Evolutionary conservation across 1,284 basidiomycete species (phyloP).

Genomic region (Albatrellus sp.): DNA sequence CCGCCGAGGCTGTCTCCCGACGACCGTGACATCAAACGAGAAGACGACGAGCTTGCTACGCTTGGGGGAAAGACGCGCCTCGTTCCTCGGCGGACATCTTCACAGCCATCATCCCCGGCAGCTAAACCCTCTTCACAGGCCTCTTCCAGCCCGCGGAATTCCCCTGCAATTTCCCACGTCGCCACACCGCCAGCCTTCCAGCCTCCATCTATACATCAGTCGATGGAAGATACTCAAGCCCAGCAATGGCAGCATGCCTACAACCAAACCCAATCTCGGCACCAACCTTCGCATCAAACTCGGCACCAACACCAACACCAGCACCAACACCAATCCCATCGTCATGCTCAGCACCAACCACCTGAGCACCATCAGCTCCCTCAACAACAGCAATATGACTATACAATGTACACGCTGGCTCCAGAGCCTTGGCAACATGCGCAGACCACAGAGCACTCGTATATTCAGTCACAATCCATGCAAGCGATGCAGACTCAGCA

Average conservation of each 20-base stretch:
- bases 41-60: slow-evolving; percentile 44
- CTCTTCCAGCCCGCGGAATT: slow-evolving; percentile 10
- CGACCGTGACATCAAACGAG: slow-evolving; percentile 30
- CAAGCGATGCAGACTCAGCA: background rate
- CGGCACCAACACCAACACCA: background rate
- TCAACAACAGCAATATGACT: slow-evolving; percentile 1
- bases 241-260: background rate
- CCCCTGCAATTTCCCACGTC: slow-evolving; percentile 6
- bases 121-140: slow-evolving; percentile 3
- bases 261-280: background rate
- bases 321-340: background rate
- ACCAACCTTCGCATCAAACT: background rate
- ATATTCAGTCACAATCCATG: slow-evolving; percentile 7
- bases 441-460: slow-evolving; percentile 2
- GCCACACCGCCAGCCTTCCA: slow-evolving; percentile 3
- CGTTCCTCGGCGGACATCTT: slow-evolving; percentile 40
- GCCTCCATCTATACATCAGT: slow-evolving; percentile 3
- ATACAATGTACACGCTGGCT: slow-evolving; percentile 2
- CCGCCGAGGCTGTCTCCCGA: slow-evolving; percentile 14
- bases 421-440: slow-evolving; percentile 8
- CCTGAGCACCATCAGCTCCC: background rate
- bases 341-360: background rate
- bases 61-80: slow-evolving; percentile 51
- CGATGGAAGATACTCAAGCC: background rate
- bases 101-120: slow-evolving; percentile 28